Evolutionary conservation across 2,329 filamentous ascomycete species (phyloP), one percentile per base, ranked within the genome.

Genomic region (Periconia digitata): DNA sequence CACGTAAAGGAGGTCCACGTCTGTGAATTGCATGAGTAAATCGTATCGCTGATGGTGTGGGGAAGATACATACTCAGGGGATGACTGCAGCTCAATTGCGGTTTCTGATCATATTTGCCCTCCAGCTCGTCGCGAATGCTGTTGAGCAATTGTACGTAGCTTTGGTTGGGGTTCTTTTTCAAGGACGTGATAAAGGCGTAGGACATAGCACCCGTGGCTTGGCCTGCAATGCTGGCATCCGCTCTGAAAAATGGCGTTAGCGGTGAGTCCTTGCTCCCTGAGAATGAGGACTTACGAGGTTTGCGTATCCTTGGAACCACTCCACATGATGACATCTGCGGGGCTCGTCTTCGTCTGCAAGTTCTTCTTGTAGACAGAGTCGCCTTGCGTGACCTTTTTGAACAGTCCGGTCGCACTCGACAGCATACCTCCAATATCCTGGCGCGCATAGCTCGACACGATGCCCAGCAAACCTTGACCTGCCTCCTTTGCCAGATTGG

Each of bases 271-370:
- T 10, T 22, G 15, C 2, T 8, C 17, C n/a, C 20, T 29, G 15
- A 15, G 20, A 8, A 21, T 20, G 15, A 24, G 12, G 17, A 85
- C 87, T 76, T 78, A 90, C 86, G 88, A 92, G 59, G 94, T 99
- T 74, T 97, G 94, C 53, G 86, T 84, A 68, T 99, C 94, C 74
- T 96, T 96, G 76, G 90, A 95, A 48, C 94, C 94, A 52, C 90
- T 95, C 88, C 92, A 96, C 89, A 96, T 95, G 69, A 99, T 84
- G 24, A 99, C 94, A 72, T 99, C 94, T 35, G 94, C 94, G 1
- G 92, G 87, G 46, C 88, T 94, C 15, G 94, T 97, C 76, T 95
- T 95, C 36, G 92, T 97, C 58, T 87, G 82, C 68, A 90, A 80
- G 54, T 92, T 89, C 69, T 85, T 85, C 74, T 95, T 82, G 72